Conservation (phyloP, 768 basidiomycete species). For the Lactifluus subvellereus region DNA sequence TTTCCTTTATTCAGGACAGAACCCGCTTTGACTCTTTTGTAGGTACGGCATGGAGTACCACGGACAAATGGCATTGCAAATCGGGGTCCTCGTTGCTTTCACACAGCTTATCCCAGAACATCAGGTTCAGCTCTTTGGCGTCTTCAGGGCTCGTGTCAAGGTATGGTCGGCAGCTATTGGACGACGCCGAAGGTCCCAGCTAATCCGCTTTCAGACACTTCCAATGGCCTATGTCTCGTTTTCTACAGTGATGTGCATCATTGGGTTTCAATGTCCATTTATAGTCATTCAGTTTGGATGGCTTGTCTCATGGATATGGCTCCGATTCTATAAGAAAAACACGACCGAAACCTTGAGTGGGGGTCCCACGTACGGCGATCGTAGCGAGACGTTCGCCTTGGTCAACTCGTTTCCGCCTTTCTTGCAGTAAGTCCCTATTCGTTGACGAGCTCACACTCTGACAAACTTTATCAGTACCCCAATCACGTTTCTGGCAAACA, state of each 20-base stretch:
- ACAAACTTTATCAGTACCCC: conserved; percentile 48
- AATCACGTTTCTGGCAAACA: conserved; percentile 59
- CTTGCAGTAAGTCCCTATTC: conserved; percentile 57
- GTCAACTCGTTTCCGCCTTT: conserved; percentile 96
- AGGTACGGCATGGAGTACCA: conserved; percentile 89
- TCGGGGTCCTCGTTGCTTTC: conserved; percentile 87
- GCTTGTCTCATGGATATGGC: conserved; percentile 92
- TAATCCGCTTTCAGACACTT: conserved; percentile 50
- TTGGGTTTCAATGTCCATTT: conserved; percentile 86
- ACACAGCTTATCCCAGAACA: conserved; percentile 98
- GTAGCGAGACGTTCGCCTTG: conserved; percentile 94
- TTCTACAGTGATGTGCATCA: conserved; percentile 75
- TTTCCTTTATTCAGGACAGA: conserved; percentile 23
- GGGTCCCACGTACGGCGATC: conserved; percentile 76
- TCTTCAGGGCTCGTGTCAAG: conserved; percentile 85
- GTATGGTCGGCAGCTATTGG: conserved; percentile 34
- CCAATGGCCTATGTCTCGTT: conserved; percentile 94
- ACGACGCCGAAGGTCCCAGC: not conserved
- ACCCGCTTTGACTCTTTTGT: not conserved
- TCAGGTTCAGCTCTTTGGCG: conserved; percentile 87
- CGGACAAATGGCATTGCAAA: conserved; percentile 89
- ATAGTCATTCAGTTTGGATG: conserved; percentile 99
- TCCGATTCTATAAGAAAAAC: conserved; percentile 95
- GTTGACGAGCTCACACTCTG: not conserved
- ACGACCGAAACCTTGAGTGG: conserved; percentile 57